phyloP scores from a whole-genome alignment of 192 early-diverging fungal species.

The Haplosporangium gracile region DNA sequence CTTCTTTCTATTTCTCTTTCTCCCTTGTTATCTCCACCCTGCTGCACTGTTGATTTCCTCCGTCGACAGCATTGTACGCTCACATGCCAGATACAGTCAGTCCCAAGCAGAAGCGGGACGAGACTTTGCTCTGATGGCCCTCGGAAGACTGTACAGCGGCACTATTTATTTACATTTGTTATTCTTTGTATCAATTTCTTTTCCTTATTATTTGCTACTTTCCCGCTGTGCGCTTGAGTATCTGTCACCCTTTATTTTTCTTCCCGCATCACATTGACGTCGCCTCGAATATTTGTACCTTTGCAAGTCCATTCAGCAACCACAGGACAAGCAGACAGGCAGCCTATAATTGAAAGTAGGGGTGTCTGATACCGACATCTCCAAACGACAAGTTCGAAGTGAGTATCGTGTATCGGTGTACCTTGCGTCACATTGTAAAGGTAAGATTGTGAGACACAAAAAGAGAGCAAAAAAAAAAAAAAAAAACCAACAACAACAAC shows the following conservation, averaged over 20 bases:
- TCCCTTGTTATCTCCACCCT: neutral
- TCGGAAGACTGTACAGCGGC: neutral
- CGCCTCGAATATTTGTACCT: neutral
- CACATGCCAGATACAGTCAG: slow-evolving; percentile 9
- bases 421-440: neutral
- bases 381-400: neutral
- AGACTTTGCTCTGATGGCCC: neutral
- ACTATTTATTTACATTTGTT: slow-evolving; percentile 1
- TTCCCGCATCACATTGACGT: neutral
- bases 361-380: neutral
- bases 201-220: slow-evolving; percentile 1
- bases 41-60: slow-evolving; percentile 5
- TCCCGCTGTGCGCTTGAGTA: slow-evolving; percentile 3
- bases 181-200: neutral
- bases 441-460: neutral
- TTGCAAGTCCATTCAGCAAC: neutral
- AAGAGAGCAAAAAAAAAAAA: neutral
- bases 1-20: neutral
- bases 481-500: neutral
- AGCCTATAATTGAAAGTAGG: neutral
- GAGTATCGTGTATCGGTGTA: neutral
- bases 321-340: neutral
- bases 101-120: slow-evolving; percentile 1
- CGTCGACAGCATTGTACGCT: neutral
- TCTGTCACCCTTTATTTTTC: neutral